phyloP scores from a whole-genome alignment of 2,329 filamentous ascomycete genomes.

The Aspergillus persii region DNA sequence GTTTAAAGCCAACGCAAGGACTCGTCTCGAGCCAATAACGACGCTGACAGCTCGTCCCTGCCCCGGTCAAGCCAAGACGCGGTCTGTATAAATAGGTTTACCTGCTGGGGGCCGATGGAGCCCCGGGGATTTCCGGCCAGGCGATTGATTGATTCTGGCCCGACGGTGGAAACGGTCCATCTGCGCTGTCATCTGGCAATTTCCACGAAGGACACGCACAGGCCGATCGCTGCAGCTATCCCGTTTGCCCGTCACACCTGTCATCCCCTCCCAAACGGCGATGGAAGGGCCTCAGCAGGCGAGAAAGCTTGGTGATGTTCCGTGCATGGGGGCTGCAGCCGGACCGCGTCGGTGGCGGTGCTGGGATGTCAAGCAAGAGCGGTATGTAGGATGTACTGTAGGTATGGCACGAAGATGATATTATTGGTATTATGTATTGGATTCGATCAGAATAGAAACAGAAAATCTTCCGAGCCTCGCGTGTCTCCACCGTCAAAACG shows the following conservation, averaged over 20 bases:
- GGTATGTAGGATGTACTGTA: no score
- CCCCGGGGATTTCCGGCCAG: no score
- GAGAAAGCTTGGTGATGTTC: no score
- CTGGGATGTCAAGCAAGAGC: no score
- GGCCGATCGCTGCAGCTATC: not conserved
- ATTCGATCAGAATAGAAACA: not conserved
- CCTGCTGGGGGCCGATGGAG: not conserved
- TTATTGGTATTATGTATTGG: no score
- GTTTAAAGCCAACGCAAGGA: not conserved
- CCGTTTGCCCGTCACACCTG: no score
- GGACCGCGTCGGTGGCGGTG: no score
- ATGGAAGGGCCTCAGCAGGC: no score
- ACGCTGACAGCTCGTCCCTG: not conserved
- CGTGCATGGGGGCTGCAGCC: no score
- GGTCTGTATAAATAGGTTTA: not conserved
- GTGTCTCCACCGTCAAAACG: not conserved
- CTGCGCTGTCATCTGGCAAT: not conserved
- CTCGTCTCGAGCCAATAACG: not conserved
- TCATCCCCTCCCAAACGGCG: no score
- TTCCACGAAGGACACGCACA: not conserved
- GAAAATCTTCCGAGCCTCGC: not conserved
- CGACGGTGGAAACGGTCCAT: not conserved
- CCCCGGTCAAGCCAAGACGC: not conserved
- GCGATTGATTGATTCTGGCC: not conserved
- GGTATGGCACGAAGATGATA: no score